Evolutionary conservation across 78 protist genomes (phyloP), one percentile per base, ranked within the genome.

Genomic region (Polysphondylium violaceum): DNA sequence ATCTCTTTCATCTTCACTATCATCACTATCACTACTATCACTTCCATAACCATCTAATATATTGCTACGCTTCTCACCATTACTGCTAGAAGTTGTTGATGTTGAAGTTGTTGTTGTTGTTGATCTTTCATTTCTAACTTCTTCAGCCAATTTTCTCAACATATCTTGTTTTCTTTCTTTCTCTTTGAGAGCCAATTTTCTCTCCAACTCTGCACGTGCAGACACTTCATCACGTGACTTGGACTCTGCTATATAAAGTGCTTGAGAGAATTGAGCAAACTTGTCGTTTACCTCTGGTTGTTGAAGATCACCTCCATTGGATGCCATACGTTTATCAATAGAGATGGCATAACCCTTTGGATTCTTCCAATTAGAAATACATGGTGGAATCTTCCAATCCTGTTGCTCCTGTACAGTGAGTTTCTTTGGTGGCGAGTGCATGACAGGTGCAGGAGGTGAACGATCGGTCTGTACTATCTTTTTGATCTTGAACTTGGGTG

Each of bases 351-450:
- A 98, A 9, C 99, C 99, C 76, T 96, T 95, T 17, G 95, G 67
- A 79, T 99, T 99, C 87, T 98, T 98, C 99, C 99, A 99, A 89
- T 96, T 97, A 31, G 99, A 98, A 21, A 99, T 65, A 63, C 96
- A 88, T 19, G 99, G 99, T 31, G 99, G 99, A 17, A 99, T 98
- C 33, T 93, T 93, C 99, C 99, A 98, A 40, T 94, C 97, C 58
- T 61, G 71, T 74, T 85, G 86, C 29, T 97, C 99, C 61, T 95
- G 67, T 25, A 40, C 76, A 9, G 97, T 86, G 17, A 93, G 50
- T 74, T 94, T 95, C 27, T 96, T 90, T 4, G 97, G 95, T 2
- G 99, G 99, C 51, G 98, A 96, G 91, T 98, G 99, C 97, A 99
- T 44, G 21, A 99, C 98, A 2, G 99, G 98, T n/a, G 95, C 98